Conservation (phyloP, 331 rosid species). For the Pyrus hybrid region DNA sequence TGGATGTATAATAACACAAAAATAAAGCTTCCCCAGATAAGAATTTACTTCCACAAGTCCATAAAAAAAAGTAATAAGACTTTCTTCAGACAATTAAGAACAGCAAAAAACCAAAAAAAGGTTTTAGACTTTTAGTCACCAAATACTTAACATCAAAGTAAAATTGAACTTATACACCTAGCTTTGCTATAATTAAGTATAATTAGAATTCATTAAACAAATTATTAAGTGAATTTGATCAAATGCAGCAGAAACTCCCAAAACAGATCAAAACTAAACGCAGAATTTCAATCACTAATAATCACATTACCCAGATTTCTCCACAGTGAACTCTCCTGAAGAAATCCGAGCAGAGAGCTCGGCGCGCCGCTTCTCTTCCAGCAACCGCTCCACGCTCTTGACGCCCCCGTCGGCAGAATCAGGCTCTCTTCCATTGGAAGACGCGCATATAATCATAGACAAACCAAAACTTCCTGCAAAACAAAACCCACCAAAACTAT, state of each 20-base stretch:
- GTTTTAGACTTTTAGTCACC: no score
- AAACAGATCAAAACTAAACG: not conserved
- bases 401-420: slow-evolving; percentile 32
- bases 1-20: not conserved
- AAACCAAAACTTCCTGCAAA: slow-evolving; percentile 31
- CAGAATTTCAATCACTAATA: not conserved
- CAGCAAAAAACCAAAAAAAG: no score
- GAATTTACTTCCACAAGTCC: not conserved
- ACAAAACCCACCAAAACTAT: not conserved
- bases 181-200: not conserved
- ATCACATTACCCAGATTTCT: slow-evolving; percentile 44
- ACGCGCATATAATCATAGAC: slow-evolving; percentile 31
- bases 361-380: slow-evolving; percentile 48
- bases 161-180: not conserved
- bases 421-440: slow-evolving; percentile 66
- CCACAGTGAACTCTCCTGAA: slow-evolving; percentile 72
- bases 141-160: not conserved
- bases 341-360: slow-evolving; percentile 72
- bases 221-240: not conserved
- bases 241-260: not conserved
- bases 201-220: not conserved
- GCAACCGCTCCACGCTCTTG: slow-evolving; percentile 31
- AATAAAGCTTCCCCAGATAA: not conserved
- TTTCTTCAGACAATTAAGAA: not conserved
- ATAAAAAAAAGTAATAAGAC: not conserved